Evolutionary conservation across 1,139 yeast species (phyloP).

Genomic region (Nakaseomyces nivariensis): DNA sequence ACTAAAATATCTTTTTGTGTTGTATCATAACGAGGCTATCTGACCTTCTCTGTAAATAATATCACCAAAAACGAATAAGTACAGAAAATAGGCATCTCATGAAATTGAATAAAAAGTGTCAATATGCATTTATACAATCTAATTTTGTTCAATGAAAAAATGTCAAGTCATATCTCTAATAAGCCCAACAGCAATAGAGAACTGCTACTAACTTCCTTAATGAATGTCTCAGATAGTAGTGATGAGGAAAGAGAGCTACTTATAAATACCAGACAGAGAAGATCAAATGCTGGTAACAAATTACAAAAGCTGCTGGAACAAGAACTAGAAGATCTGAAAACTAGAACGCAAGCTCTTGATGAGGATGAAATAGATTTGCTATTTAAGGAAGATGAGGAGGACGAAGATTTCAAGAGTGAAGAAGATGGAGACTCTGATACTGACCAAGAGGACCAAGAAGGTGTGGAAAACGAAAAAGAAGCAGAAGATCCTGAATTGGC

Average conservation of each 20-base stretch:
- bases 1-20: too few relatives aligned
- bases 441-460: slow-evolving; percentile 16
- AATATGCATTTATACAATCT: too few relatives aligned
- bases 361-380: slow-evolving; percentile 66
- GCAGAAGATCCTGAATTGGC: too few relatives aligned
- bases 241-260: slow-evolving; percentile 10
- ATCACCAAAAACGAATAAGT: neutral
- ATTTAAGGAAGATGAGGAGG: slow-evolving; percentile 80
- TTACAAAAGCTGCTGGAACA: slow-evolving; percentile 62
- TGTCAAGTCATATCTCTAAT: too few relatives aligned
- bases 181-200: too few relatives aligned
- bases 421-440: slow-evolving; percentile 17
- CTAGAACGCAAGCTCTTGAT: slow-evolving; percentile 36
- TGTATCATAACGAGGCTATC: too few relatives aligned
- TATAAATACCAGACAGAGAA: slow-evolving; percentile 49
- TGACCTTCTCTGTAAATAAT: too few relatives aligned
- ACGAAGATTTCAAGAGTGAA: slow-evolving; percentile 53
- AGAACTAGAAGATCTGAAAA: slow-evolving; percentile 39
- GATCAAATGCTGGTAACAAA: slow-evolving; percentile 87
- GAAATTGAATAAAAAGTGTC: neutral
- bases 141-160: too few relatives aligned
- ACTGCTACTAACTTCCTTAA: too few relatives aligned
- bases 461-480: slow-evolving; percentile 14
- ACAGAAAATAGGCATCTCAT: neutral
- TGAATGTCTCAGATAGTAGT: slow-evolving; percentile 8